A percentile compares a stretch with the other conserved stretches of the same genome.
phyloP scores from a whole-genome alignment of 148 eudicot species.

The Vaccinium vitisidaea region DNA sequence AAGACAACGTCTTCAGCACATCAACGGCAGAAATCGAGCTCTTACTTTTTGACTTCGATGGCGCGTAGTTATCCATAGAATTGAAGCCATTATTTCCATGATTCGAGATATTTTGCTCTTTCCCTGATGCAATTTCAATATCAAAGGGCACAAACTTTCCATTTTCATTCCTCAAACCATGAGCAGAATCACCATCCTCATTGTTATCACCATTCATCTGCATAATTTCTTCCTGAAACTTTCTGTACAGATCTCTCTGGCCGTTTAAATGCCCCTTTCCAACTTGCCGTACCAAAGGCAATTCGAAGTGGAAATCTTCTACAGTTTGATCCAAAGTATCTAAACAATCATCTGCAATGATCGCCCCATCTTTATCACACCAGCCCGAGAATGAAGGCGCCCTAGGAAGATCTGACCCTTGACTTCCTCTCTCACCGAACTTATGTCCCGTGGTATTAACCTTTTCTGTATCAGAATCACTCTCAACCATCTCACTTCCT shows the following conservation, averaged over 20 bases:
- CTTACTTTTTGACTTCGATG: slow-evolving; percentile 16
- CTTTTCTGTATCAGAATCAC: slow-evolving; percentile 22
- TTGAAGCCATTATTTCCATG: slow-evolving; percentile 13
- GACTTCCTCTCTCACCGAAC: not conserved
- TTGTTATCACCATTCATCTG: slow-evolving; percentile 32
- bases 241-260: slow-evolving; percentile 6
- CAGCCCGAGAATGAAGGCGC: slow-evolving; percentile 53
- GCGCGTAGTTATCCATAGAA: slow-evolving; percentile 14
- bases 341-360: slow-evolving; percentile 15
- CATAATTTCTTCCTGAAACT: slow-evolving; percentile 17
- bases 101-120: slow-evolving; percentile 11
- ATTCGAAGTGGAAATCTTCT: slow-evolving; percentile 37
- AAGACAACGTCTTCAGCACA: slow-evolving; percentile 77
- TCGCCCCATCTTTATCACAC: slow-evolving; percentile 31
- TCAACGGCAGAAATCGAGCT: slow-evolving; percentile 51
- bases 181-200: slow-evolving; percentile 10
- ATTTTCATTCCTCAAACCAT: slow-evolving; percentile 22
- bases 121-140: slow-evolving; percentile 43
- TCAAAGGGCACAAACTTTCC: slow-evolving; percentile 52
- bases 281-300: slow-evolving; percentile 30
- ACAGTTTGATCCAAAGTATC: slow-evolving; percentile 16
- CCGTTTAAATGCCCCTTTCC: slow-evolving; percentile 13
- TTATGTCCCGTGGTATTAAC: slow-evolving; percentile 19
- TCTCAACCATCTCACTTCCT: slow-evolving; percentile 33
- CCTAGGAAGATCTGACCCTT: slow-evolving; percentile 24